Evolutionary conservation across 371 early-diverging fungal genomes (phyloP), one percentile per base, ranked within the genome.

Genomic region (Mortierella sp.): DNA sequence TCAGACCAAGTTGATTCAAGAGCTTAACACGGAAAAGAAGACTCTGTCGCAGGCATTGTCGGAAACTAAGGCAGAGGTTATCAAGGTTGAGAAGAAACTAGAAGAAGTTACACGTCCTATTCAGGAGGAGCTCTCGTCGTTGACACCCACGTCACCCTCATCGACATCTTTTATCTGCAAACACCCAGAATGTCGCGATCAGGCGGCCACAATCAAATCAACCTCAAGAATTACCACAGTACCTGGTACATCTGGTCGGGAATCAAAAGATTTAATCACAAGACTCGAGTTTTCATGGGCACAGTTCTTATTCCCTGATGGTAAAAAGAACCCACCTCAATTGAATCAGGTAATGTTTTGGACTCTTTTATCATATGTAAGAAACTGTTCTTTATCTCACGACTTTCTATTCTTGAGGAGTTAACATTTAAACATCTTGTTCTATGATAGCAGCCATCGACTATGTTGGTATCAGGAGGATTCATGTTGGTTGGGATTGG

Each of bases 401-500:
- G 28, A 26, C 26, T 54, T 22, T n/a, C 51, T 14, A 2, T 12
- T 26, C 54, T 26, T 54, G 49, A 47, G 5, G 49, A 47, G 14
- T 14, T 47, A 47, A 20, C 49, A 1, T 14, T 1, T 49, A 37
- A 14, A 30, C 39, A 2, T 37, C 45, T 14, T n/a, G 18, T 32
- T 11, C 5, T 37, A n/a, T 32, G 39, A 39, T 59, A 18, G 28
- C n/a, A 72, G 69, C 67, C 76, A 2, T 58, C 83, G n/a, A 70
- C 70, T 16, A 63, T 76, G 22, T 0, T 70, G 24, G 64, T 81
- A 61, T 81, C 83, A 9, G 76, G 76, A 43, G 73, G 83, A 20
- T 57, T 70, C 24, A 76, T 81, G 73, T 40, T 81, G 35, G 83
- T 81, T 8, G 83, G 83, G 5, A 49, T 76, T 49, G 77, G 83